A percentile compares a stretch with the other conserved stretches of the same genome.
These are phyloP conservation scores for Heliamphora exappendiculata DNA, from an alignment of 148 eudicot genomes.

Conservation along the genomic window DNA sequence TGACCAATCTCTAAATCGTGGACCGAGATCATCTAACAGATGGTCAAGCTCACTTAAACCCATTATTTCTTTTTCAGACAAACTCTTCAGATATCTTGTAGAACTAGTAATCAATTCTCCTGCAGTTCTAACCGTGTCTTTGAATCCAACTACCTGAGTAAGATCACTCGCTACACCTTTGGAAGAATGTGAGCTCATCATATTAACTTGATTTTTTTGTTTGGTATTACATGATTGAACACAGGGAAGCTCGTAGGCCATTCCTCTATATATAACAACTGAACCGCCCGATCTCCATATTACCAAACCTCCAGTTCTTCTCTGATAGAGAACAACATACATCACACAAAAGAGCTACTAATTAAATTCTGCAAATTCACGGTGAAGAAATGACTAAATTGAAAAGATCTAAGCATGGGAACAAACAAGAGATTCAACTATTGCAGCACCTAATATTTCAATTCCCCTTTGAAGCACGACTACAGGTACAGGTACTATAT, in stretches of 20 bases:
- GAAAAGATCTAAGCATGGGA: not conserved
- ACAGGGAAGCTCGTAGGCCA: slow-evolving; percentile 66
- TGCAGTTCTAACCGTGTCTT: slow-evolving; percentile 6
- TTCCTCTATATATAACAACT: slow-evolving; percentile 69
- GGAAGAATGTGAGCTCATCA: slow-evolving; percentile 14
- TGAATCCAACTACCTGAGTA: slow-evolving; percentile 6
- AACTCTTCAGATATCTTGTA: slow-evolving; percentile 17
- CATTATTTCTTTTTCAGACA: slow-evolving; percentile 50
- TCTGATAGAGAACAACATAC: slow-evolving; percentile 38
- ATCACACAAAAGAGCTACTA: slow-evolving; percentile 15
- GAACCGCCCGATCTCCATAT: slow-evolving; percentile 95
- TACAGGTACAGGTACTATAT: no score
- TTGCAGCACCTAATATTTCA: not conserved
- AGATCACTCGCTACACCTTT: slow-evolving; percentile 11
- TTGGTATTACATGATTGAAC: slow-evolving; percentile 55
- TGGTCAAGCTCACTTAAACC: slow-evolving; percentile 53
- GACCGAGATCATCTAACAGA: slow-evolving; percentile 69
- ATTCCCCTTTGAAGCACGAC: no score
- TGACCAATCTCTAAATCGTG: slow-evolving; percentile 79
- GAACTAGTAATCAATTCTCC: slow-evolving; percentile 20
- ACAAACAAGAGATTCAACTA: slow-evolving; percentile 8
- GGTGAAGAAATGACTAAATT: not conserved
- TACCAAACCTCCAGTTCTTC: slow-evolving; percentile 88
- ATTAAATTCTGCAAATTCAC: slow-evolving; percentile 7
- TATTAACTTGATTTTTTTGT: slow-evolving; percentile 25